phyloP scores from a whole-genome alignment of 495 filamentous ascomycete species.

The Hypoxylon intermedium region DNA sequence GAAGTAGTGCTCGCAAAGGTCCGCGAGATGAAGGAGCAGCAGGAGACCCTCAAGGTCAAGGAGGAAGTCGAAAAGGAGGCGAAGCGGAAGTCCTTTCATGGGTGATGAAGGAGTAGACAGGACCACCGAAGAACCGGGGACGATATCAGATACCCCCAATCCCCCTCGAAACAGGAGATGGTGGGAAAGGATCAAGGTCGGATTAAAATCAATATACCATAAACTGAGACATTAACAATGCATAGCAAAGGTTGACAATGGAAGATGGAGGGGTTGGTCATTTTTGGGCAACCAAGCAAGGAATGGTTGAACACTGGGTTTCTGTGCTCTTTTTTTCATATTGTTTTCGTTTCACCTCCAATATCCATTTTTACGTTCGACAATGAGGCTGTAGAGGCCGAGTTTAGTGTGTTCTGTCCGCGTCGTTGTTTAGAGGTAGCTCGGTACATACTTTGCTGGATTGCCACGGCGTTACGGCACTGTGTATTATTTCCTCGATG shows the following conservation, averaged over 20 bases:
- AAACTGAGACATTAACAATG: slow-evolving; percentile 9
- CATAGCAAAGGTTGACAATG: slow-evolving; percentile 6
- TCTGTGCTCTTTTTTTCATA: slow-evolving; percentile 8
- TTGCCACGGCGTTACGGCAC: too few species aligned
- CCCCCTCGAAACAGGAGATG: slow-evolving; percentile 7
- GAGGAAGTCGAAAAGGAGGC: slow-evolving; percentile 59
- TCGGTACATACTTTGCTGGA: too few species aligned
- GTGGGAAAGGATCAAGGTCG: slow-evolving; percentile 15
- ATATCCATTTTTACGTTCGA: not conserved
- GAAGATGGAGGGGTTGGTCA: slow-evolving; percentile 2
- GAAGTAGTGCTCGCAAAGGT: slow-evolving; percentile 98
- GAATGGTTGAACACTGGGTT: not conserved
- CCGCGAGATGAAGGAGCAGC: slow-evolving; percentile 85
- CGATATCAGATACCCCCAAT: slow-evolving; percentile 20
- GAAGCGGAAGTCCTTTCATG: slow-evolving; percentile 51
- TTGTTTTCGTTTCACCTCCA: slow-evolving; percentile 2
- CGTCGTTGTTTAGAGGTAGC: too few species aligned
- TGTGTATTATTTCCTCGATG: too few species aligned
- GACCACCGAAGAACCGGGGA: not conserved
- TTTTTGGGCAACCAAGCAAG: not conserved
- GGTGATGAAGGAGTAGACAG: slow-evolving; percentile 20
- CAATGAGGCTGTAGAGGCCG: not conserved
- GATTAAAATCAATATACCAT: slow-evolving; percentile 4
- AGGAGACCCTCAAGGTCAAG: slow-evolving; percentile 74
- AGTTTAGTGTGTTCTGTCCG: too few species aligned